A percentile compares a stretch with the other conserved stretches of the same genome.
phyloP scores from a whole-genome alignment of 108 stramenopile genomes.

The Nitzschia putrida region DNA sequence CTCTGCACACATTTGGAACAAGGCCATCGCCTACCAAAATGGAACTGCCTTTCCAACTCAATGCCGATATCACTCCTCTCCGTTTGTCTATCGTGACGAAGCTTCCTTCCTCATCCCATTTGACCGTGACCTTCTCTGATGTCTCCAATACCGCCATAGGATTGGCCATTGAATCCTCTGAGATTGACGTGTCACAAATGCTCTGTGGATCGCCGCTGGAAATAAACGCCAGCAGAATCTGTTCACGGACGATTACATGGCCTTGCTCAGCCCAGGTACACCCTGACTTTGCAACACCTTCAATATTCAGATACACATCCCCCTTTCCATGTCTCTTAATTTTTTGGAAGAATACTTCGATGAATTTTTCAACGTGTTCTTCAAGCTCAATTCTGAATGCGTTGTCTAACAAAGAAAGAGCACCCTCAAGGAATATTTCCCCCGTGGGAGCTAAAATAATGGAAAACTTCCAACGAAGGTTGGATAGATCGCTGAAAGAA shows the following conservation, averaged over 20 bases:
- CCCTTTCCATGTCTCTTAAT: background rate
- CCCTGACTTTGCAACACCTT: constrained; percentile 3
- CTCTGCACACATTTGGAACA: constrained; percentile 61
- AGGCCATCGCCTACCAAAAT: constrained; percentile 29
- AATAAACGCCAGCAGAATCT: constrained; percentile 37
- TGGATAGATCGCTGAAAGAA: constrained; percentile 44
- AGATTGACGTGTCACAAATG: too few species aligned
- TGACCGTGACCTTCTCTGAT: background rate
- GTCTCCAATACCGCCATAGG: background rate
- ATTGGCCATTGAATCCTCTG: too few species aligned
- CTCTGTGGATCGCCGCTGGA: background rate
- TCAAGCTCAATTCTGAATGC: background rate
- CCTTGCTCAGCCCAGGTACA: constrained; percentile 48
- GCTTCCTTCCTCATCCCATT: background rate
- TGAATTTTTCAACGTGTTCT: background rate
- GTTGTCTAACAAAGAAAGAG: background rate
- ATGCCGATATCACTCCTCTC: constrained; percentile 31
- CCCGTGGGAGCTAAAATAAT: constrained; percentile 11
- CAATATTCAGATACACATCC: background rate
- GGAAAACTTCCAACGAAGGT: constrained; percentile 49
- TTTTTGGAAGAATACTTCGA: background rate
- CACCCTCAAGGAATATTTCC: background rate
- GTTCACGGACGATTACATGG: constrained; percentile 46
- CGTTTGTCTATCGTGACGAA: constrained; percentile 38
- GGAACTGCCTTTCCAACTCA: constrained; percentile 19